Percentiles rank a stretch among this genome's conserved stretches.
phyloP scores from a whole-genome alignment of 139 green algal species.

The Diplosphaera chodatii region DNA sequence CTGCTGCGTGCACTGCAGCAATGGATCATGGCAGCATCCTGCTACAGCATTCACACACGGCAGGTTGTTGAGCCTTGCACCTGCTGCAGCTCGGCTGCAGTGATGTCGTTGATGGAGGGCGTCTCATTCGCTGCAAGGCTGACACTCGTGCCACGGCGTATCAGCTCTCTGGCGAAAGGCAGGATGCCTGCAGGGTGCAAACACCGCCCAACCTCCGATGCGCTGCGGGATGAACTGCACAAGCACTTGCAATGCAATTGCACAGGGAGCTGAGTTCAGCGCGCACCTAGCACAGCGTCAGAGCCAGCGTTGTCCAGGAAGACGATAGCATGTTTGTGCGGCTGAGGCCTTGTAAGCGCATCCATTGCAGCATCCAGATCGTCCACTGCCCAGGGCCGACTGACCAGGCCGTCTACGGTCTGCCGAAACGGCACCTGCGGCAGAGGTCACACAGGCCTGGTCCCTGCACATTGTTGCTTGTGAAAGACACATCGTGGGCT shows the following conservation, averaged over 20 bases:
- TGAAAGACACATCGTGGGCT: too few species aligned
- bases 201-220: too few species aligned
- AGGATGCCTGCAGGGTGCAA: constrained; percentile 85
- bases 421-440: constrained; percentile 36
- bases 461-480: too few species aligned
- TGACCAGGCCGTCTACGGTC: constrained; percentile 47
- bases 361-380: constrained; percentile 59
- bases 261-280: too few species aligned
- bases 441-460: not conserved
- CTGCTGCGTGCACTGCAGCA: too few species aligned
- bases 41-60: too few species aligned
- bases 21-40: too few species aligned
- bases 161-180: constrained; percentile 76
- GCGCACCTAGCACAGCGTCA: constrained; percentile 74
- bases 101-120: constrained; percentile 92
- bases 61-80: too few species aligned
- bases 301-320: constrained; percentile 89
- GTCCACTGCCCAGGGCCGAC: constrained; percentile 78
- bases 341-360: constrained; percentile 8
- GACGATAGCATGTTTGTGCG: constrained; percentile 64
- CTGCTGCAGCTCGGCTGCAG: constrained; percentile 66
- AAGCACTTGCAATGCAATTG: too few species aligned
- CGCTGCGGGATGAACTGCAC: too few species aligned
- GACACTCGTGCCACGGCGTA: constrained; percentile 58
- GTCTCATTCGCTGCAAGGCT: constrained; percentile 76